phyloP scores from a whole-genome alignment of 2,329 filamentous ascomycete species.

The Parafenestella ontariensis region DNA sequence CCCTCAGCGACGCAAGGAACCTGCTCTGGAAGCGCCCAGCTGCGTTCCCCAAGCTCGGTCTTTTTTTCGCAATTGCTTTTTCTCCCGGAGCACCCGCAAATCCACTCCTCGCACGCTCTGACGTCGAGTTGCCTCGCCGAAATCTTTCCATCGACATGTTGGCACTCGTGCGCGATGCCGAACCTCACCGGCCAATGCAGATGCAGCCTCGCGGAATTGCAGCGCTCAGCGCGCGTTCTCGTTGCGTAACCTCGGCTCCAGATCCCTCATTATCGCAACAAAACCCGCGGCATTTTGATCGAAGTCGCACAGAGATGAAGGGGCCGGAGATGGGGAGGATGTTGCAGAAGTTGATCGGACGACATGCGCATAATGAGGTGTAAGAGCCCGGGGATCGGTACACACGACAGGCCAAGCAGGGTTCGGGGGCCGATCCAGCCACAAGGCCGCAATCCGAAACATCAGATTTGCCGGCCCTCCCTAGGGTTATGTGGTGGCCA shows the following conservation, averaged over 20 bases:
- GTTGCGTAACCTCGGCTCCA: slow-evolving; percentile 18
- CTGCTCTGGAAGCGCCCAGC: slow-evolving; percentile 42
- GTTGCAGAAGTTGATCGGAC: not conserved
- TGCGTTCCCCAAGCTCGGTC: slow-evolving; percentile 40
- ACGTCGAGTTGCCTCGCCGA: slow-evolving; percentile 26
- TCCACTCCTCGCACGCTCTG: slow-evolving; percentile 25
- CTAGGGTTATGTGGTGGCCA: not conserved
- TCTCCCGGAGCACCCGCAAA: slow-evolving; percentile 18
- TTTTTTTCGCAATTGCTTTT: slow-evolving; percentile 34
- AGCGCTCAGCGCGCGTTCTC: slow-evolving; percentile 15
- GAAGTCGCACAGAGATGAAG: slow-evolving; percentile 8
- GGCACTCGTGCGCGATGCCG: slow-evolving; percentile 9
- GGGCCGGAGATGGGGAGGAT: not conserved
- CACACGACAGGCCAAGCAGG: not conserved
- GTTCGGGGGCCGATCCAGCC: slow-evolving; percentile 6
- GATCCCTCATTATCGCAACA: slow-evolving; percentile 15
- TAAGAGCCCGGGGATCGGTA: not conserved
- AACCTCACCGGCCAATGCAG: slow-evolving; percentile 10
- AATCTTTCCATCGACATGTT: slow-evolving; percentile 32
- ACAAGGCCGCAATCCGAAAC: slow-evolving; percentile 9
- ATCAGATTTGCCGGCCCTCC: not conserved
- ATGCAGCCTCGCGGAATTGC: slow-evolving; percentile 5
- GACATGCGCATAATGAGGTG: not conserved
- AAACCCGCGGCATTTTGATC: slow-evolving; percentile 7
- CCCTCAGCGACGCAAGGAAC: slow-evolving; percentile 41